phyloP scores from a whole-genome alignment of 352 stramenopile genomes.

The Elongisporangium prolatum region DNA sequence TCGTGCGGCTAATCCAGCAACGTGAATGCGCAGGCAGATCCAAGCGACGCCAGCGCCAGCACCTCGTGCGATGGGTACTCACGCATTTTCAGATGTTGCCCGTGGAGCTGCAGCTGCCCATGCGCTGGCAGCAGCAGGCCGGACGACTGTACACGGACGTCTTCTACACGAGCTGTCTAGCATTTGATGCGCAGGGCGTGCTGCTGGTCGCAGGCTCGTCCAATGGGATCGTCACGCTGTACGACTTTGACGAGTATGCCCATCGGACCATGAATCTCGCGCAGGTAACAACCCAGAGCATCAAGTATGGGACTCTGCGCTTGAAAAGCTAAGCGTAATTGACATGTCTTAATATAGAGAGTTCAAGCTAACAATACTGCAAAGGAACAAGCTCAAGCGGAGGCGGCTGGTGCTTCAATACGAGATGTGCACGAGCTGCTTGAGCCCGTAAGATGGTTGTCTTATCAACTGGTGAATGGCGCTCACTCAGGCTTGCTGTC shows the following conservation, averaged over 20 bases:
- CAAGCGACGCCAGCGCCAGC: conserved; percentile 33
- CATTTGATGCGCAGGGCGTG: conserved; percentile 66
- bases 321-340: not conserved
- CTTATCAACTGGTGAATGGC: no score
- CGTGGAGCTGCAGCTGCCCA: conserved; percentile 33
- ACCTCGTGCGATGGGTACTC: conserved; percentile 50
- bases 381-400: not conserved
- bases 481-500: not conserved
- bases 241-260: conserved; percentile 78
- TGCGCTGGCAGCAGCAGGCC: conserved; percentile 38
- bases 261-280: conserved; percentile 50
- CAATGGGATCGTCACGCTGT: conserved; percentile 66
- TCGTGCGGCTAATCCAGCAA: conserved; percentile 29
- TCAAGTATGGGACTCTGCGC: not conserved
- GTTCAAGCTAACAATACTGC: not conserved
- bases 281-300: conserved; percentile 15
- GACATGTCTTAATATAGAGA: not conserved
- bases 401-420: not conserved
- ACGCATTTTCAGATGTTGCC: conserved; percentile 39
- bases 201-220: conserved; percentile 58
- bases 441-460: not conserved
- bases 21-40: conserved; percentile 32
- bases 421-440: not conserved
- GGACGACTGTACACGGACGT: conserved; percentile 13
- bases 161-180: conserved; percentile 63